Conservation (phyloP, 2,329 filamentous ascomycete genomes). For the Aureobasidium pullulans region DNA sequence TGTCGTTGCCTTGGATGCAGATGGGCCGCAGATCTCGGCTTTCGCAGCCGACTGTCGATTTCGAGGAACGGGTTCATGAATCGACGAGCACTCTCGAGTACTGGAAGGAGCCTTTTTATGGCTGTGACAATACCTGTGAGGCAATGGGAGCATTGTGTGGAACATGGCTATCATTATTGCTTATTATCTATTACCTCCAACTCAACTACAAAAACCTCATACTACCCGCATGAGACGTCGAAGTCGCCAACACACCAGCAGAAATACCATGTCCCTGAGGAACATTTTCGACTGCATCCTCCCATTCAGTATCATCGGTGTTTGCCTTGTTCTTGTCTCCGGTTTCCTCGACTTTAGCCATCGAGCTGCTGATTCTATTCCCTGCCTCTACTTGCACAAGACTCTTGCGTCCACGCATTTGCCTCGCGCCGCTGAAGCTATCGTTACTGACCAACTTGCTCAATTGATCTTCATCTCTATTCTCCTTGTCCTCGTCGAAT, state of each 20-base stretch:
- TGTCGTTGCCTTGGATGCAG: too few relatives aligned
- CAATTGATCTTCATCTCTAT: constrained; percentile 14
- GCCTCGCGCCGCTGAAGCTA: constrained; percentile 21
- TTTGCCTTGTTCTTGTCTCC: constrained; percentile 18
- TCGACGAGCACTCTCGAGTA: too few relatives aligned
- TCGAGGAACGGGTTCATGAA: too few relatives aligned
- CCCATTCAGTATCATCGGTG: constrained; percentile 15
- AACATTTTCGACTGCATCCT: neutral
- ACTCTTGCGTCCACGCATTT: constrained; percentile 11
- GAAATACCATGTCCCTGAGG: neutral
- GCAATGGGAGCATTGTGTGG: too few relatives aligned
- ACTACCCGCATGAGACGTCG: constrained; percentile 1
- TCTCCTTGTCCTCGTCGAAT: constrained; percentile 5
- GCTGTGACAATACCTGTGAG: too few relatives aligned
- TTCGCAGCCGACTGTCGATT: too few relatives aligned
- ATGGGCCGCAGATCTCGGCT: too few relatives aligned
- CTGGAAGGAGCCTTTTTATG: too few relatives aligned
- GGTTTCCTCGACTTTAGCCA: constrained; percentile 19
- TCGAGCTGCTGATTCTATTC: constrained; percentile 24
- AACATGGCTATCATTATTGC: neutral
- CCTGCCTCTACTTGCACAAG: constrained; percentile 12
- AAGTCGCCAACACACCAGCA: neutral
- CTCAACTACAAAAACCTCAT: neutral
- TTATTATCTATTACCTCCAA: neutral
- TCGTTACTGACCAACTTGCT: constrained; percentile 24